phyloP scores from a whole-genome alignment of 2,329 filamentous ascomycete genomes.

The Xylariaceae sp. region DNA sequence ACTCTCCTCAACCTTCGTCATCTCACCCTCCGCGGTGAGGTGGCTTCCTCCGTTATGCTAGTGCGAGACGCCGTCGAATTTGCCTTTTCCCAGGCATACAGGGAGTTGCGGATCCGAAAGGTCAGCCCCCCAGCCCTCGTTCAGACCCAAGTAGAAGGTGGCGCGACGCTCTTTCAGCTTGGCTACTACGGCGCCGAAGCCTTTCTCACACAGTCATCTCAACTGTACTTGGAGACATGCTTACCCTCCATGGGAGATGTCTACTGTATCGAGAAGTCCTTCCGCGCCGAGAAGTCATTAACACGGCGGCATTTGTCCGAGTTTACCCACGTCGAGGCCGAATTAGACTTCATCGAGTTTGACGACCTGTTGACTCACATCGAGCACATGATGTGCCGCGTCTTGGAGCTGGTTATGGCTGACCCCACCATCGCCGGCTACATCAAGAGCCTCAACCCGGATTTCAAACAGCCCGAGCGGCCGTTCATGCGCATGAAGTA shows the following conservation, averaged over 20 bases:
- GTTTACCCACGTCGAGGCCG: constrained; percentile 94
- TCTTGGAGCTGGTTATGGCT: constrained; percentile 69
- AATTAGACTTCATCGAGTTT: constrained; percentile 94
- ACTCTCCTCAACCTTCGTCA: constrained; percentile 45
- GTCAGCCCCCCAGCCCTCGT: constrained; percentile 87
- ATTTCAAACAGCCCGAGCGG: constrained; percentile 72
- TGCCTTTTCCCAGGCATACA: constrained; percentile 74
- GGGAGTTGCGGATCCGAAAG: constrained; percentile 71
- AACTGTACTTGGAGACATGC: constrained; percentile 95
- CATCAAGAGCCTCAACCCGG: constrained; percentile 85
- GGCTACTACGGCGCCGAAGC: constrained; percentile 85
- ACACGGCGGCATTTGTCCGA: constrained; percentile 91
- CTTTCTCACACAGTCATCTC: constrained; percentile 93
- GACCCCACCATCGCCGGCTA: constrained; percentile 67
- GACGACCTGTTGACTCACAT: constrained; percentile 81
- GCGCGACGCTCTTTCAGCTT: constrained; percentile 83
- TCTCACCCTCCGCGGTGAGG: constrained; percentile 78
- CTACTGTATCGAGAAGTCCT: constrained; percentile 97
- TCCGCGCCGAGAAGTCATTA: constrained; percentile 93
- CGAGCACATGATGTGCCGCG: constrained; percentile 79
- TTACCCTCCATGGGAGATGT: constrained; percentile 87
- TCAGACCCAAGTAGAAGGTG: constrained; percentile 92
- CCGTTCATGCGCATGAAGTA: constrained; percentile 97
- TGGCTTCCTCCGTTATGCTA: constrained; percentile 78
- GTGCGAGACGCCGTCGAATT: constrained; percentile 75